Evolutionary conservation across 129 eudicot species (phyloP).

Genomic region (Oenanthe sinensis): DNA sequence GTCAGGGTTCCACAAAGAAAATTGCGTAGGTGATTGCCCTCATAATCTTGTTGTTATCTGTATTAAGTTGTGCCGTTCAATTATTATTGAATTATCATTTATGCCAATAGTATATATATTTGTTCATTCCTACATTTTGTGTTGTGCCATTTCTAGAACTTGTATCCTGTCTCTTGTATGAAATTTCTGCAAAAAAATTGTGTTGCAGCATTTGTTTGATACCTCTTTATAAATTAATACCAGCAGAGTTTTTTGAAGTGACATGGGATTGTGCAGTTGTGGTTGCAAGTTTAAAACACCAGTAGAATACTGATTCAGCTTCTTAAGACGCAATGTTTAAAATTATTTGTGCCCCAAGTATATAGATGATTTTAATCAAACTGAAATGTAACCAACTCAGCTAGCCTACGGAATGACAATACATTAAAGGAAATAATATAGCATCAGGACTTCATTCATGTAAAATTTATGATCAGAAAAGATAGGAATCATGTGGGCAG

Average conservation of each 20-base stretch:
- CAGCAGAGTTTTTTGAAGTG: neutral
- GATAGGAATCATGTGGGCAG: too few relatives aligned
- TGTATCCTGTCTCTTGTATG: neutral
- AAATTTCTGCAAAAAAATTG: neutral
- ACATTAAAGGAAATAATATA: too few relatives aligned
- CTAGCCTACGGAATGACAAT: too few relatives aligned
- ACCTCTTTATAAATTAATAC: too few relatives aligned
- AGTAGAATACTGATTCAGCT: neutral
- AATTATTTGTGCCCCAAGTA: too few relatives aligned
- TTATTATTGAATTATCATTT: slow-evolving; percentile 29
- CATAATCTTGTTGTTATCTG: slow-evolving; percentile 18
- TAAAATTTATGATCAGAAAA: too few relatives aligned
- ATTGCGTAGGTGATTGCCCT: slow-evolving; percentile 11
- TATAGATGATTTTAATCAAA: too few relatives aligned
- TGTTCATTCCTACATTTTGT: neutral
- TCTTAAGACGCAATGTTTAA: neutral
- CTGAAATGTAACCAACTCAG: too few relatives aligned
- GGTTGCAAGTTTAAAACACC: neutral
- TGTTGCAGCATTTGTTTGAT: neutral
- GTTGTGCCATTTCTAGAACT: neutral
- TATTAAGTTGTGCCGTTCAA: slow-evolving; percentile 27
- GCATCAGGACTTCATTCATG: too few relatives aligned
- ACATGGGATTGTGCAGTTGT: neutral
- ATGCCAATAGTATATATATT: neutral
- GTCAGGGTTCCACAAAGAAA: slow-evolving; percentile 36